Base-by-base conservation (phyloP, 2,329 filamentous ascomycete species). In the Ophiostoma pallidulum region DNA sequence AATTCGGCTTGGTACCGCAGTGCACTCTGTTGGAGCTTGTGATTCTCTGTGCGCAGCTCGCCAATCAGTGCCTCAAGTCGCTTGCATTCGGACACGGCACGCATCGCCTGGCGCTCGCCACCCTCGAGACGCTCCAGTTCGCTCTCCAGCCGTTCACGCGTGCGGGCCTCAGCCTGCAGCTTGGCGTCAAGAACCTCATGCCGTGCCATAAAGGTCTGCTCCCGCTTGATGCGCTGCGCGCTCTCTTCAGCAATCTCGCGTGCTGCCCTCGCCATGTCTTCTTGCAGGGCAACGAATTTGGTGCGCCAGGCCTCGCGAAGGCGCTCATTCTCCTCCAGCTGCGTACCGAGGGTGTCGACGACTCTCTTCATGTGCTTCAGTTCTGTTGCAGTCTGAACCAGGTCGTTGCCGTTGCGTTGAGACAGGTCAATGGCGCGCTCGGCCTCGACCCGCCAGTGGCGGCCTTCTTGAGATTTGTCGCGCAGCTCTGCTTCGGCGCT, bases 281-380 rank as follows among this genome's bases (percentile, higher is more conserved):
- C 78, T 64, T 97, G 90, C 33, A 98, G 71, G 51, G 80, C 80
- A 57, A 91, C 79, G 59, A 96, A 85, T 65, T 92, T 94, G 62
- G 73, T 72, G 55, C 88, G 83, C 77, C 94, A 90, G 51, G 75
- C 80, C 61, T 95, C 87, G 49, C 89, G 83, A 50, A 94, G 77
- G 53, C 84, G 80, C 59, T 90, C 81, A 59, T 88, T 91, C 66
- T 95, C 90, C 59, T 92, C 82, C 36, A 92, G 78, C 60, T 94
- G 89, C 39, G 77, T 77, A 52, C 82, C 80, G 47, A 95, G 73
- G 19, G 80, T 82, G 52, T 82, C 78, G 49, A 94, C 78, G 26
- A 82, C 80, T 60, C 78, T 80, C 56, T 82, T 80, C 48, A 96
- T 71, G 54, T 84, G 82, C 62, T 84, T 86, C 56, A 86, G 89